phyloP scores from a whole-genome alignment of 1,284 basidiomycete species.

The Puccinia novopanici region DNA sequence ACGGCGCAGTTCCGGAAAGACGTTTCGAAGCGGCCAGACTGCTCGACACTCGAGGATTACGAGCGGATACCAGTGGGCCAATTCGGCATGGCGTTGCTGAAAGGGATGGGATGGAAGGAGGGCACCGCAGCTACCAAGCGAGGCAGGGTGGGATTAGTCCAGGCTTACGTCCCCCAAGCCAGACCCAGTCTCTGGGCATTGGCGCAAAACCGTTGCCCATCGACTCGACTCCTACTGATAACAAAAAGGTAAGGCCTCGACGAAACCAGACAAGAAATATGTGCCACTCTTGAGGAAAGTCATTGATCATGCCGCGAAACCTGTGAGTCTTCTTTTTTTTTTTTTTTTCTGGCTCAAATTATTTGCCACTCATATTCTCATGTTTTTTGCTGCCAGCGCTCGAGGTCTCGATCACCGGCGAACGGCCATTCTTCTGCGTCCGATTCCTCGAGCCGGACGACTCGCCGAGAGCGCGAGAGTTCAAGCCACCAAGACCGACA shows the following conservation, averaged over 20 bases:
- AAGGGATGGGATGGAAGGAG: constrained; percentile 96
- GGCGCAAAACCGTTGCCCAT: constrained; percentile 74
- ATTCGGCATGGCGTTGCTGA: constrained; percentile 87
- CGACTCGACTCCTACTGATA: background rate
- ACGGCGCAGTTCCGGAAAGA: constrained; percentile 32
- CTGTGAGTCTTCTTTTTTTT: background rate
- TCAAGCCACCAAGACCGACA: background rate
- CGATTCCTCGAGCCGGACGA: background rate
- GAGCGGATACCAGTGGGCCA: constrained; percentile 84
- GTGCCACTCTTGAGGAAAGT: constrained; percentile 35
- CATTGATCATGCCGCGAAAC: constrained; percentile 14
- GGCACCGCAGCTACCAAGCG: constrained; percentile 67
- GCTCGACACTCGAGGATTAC: constrained; percentile 80
- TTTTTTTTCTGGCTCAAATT: background rate
- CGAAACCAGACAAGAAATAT: constrained; percentile 22
- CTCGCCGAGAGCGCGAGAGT: background rate
- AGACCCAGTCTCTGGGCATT: constrained; percentile 82
- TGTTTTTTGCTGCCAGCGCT: constrained; percentile 37
- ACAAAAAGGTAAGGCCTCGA: constrained; percentile 55
- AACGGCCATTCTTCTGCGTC: background rate
- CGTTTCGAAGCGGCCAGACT: constrained; percentile 55
- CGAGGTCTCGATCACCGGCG: constrained; percentile 20
- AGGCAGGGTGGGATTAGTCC: constrained; percentile 63
- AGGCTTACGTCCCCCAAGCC: constrained; percentile 76
- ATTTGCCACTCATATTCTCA: background rate